Conservation (phyloP, 2,329 filamentous ascomycete species). For the Ophiostoma novo-ulmi region DNA sequence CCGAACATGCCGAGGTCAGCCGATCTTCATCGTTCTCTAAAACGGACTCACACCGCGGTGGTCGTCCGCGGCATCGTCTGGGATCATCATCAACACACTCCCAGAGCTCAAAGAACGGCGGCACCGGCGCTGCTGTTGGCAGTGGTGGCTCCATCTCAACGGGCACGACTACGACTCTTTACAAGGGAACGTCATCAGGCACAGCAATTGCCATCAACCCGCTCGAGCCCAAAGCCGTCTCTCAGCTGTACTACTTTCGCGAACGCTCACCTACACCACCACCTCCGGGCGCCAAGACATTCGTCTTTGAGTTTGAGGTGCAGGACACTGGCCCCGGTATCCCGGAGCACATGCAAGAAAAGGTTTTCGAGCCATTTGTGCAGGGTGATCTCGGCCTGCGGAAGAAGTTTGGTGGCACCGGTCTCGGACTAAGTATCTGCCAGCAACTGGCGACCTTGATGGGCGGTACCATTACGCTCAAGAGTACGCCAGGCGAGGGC, state of each 20-base stretch:
- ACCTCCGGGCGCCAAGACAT: conserved; percentile 57
- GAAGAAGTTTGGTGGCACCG: conserved; percentile 86
- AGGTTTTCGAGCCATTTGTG: conserved; percentile 90
- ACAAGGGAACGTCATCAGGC: conserved; percentile 37
- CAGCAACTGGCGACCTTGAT: conserved; percentile 79
- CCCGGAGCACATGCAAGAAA: conserved; percentile 66
- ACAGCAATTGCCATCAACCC: conserved; percentile 60
- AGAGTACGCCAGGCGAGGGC: conserved; percentile 66
- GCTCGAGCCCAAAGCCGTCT: conserved; percentile 48
- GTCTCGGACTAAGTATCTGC: conserved; percentile 82
- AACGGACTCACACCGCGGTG: conserved; percentile 39
- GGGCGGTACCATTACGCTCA: conserved; percentile 68
- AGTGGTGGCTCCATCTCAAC: conserved; percentile 28
- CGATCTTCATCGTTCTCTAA: conserved; percentile 50
- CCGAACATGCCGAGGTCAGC: conserved; percentile 45
- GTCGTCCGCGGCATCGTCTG: conserved; percentile 42
- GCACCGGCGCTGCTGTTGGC: conserved; percentile 13
- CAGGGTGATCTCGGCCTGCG: conserved; percentile 86
- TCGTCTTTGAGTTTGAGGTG: conserved; percentile 81
- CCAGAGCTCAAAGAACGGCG: conserved; percentile 40
- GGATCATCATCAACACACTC: conserved; percentile 48
- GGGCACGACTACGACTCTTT: conserved; percentile 22
- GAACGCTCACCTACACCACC: conserved; percentile 57
- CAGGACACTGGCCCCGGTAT: conserved; percentile 86
- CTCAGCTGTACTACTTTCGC: conserved; percentile 42